Evolutionary conservation across 148 eudicot genomes (phyloP).

Genomic region (Pouteria glomerata): DNA sequence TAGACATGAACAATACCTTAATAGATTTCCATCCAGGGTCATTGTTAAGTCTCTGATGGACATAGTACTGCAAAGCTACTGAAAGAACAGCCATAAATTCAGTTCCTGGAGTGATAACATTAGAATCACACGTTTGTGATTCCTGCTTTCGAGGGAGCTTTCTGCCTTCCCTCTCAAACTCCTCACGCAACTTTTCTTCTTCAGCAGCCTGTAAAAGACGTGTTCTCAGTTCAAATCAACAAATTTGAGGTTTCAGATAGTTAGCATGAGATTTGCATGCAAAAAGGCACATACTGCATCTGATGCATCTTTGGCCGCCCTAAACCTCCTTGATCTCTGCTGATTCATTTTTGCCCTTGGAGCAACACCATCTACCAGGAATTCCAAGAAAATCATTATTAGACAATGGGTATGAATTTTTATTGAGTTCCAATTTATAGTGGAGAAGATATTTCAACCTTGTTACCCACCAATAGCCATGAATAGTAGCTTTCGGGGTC

Average conservation of each 20-base stretch:
- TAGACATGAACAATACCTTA: too few species aligned
- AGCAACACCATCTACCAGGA: slow-evolving; percentile 84
- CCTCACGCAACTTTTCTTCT: slow-evolving; percentile 3
- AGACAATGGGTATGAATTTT: neutral
- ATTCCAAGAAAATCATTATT: slow-evolving; percentile 7
- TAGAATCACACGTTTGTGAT: slow-evolving; percentile 23
- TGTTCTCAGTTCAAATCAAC: neutral
- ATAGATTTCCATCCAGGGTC: slow-evolving; percentile 35
- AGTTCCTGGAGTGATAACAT: slow-evolving; percentile 41
- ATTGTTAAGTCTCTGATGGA: slow-evolving; percentile 26
- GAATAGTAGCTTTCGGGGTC: slow-evolving; percentile 36
- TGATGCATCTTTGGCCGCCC: slow-evolving; percentile 97
- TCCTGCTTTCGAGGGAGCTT: neutral
- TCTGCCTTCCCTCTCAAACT: neutral
- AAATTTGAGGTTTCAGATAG: neutral
- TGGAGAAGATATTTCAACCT: slow-evolving; percentile 9
- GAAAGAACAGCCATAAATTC: slow-evolving; percentile 34
- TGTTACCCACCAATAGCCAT: slow-evolving; percentile 35
- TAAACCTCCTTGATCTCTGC: slow-evolving; percentile 94
- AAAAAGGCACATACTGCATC: slow-evolving; percentile 61
- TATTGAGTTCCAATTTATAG: neutral
- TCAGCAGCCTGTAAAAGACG: slow-evolving; percentile 9
- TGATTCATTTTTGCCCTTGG: slow-evolving; percentile 99
- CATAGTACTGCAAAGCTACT: slow-evolving; percentile 28
- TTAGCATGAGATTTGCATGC: neutral